phyloP scores from a whole-genome alignment of 352 stramenopile genomes.

The Thalassiosira delicatula region DNA sequence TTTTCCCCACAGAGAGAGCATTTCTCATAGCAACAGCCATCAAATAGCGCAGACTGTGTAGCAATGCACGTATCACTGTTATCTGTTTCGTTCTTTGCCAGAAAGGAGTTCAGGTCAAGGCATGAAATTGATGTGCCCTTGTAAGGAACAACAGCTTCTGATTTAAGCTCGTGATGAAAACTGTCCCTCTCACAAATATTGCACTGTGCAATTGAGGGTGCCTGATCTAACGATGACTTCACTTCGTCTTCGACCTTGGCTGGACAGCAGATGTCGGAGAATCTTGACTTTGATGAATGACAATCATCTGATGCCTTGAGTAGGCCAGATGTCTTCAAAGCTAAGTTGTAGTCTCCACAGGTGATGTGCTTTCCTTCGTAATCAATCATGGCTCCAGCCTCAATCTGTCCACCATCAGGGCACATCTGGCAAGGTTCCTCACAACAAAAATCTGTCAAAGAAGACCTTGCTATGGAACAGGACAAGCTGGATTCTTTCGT shows the following conservation, averaged over 20 bases:
- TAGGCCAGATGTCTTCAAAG: constrained; percentile 21
- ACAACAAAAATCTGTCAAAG: constrained; percentile 54
- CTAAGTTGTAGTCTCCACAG: constrained; percentile 34
- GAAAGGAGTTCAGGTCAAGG: constrained; percentile 63
- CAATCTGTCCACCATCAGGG: constrained; percentile 18
- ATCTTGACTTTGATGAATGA: constrained; percentile 13
- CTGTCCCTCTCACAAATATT: constrained; percentile 54
- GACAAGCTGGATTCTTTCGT: constrained; percentile 53
- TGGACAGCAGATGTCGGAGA: constrained; percentile 41
- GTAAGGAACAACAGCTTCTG: constrained; percentile 57
- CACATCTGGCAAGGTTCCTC: constrained; percentile 52
- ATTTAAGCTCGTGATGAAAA: constrained; percentile 57
- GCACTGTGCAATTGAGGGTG: constrained; percentile 3
- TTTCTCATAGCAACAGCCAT: constrained; percentile 63
- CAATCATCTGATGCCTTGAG: constrained; percentile 36
- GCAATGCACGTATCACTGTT: constrained; percentile 56
- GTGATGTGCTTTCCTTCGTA: constrained; percentile 37
- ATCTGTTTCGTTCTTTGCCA: constrained; percentile 57
- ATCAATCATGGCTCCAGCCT: constrained; percentile 21
- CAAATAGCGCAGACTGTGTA: constrained; percentile 59
- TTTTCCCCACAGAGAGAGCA: constrained; percentile 55
- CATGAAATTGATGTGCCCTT: constrained; percentile 62
- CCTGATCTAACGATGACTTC: background rate
- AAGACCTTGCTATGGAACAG: constrained; percentile 54
- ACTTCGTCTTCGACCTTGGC: background rate